Evolutionary conservation across 1,139 yeast species (phyloP).

Genomic region (Geotrichum aggregatum): DNA sequence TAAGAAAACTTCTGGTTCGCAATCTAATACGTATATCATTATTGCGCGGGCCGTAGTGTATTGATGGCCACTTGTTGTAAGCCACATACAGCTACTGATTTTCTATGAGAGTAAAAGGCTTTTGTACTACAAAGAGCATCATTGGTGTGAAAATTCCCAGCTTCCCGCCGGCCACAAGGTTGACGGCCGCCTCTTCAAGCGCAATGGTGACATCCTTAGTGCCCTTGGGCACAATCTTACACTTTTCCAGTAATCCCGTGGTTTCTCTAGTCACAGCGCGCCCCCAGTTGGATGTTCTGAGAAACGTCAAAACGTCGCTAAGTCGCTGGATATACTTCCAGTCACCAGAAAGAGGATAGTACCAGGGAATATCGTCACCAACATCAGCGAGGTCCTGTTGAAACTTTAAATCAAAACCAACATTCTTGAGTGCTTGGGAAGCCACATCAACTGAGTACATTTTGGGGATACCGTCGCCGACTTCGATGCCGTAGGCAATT

Average conservation of each 20-base stretch:
- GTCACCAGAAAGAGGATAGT: slow-evolving; percentile 93
- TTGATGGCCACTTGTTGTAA: too few relatives aligned
- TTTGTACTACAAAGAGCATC: slow-evolving; percentile 85
- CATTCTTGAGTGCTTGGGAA: slow-evolving; percentile 74
- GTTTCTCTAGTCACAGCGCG: slow-evolving; percentile 77
- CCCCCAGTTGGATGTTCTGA: slow-evolving; percentile 86
- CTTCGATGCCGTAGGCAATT: slow-evolving; percentile 93
- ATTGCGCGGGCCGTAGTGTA: too few relatives aligned
- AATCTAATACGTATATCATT: too few relatives aligned
- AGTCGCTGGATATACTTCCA: slow-evolving; percentile 79
- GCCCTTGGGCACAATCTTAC: slow-evolving; percentile 91
- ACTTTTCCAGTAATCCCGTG: slow-evolving; percentile 73
- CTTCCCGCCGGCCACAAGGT: slow-evolving; percentile 89
- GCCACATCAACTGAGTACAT: slow-evolving; percentile 88
- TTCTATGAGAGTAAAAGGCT: slow-evolving; percentile 46
- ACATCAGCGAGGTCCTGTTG: slow-evolving; percentile 78
- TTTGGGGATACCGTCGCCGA: slow-evolving; percentile 98
- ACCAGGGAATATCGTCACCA: slow-evolving; percentile 92
- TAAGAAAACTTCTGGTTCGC: too few relatives aligned
- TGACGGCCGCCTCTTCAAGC: slow-evolving; percentile 94
- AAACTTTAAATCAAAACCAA: slow-evolving; percentile 78
- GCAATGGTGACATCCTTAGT: slow-evolving; percentile 87
- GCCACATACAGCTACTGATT: too few relatives aligned
- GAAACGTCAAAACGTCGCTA: slow-evolving; percentile 73
- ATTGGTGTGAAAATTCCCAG: slow-evolving; percentile 89